Evolutionary conservation across 495 filamentous ascomycete species (phyloP), one percentile per base, ranked within the genome.

Genomic region (Trichoderma parareesei): DNA sequence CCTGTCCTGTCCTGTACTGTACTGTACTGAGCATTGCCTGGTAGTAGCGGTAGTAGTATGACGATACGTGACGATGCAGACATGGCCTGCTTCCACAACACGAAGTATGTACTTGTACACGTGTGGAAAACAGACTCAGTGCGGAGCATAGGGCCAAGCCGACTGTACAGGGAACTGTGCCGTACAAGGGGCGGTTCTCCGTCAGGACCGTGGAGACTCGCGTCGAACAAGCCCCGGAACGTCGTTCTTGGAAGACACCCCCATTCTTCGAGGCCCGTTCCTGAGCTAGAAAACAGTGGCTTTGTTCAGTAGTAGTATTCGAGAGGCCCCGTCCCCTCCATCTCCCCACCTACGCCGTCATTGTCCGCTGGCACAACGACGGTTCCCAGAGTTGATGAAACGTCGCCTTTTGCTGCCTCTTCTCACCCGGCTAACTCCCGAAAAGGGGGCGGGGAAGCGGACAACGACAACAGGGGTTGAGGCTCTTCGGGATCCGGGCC

Each of bases 401-500:
- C 53, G 53, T 57, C 53, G 53, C 53, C 53, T 57, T 9, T 57
- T 57, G 20, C 27, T 37, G 53, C 53, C 33, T 35, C 33, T 37
- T 57, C 53, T 57, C 53, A 35, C 10, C 53, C 53, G 53, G 53
- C 33, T 57, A 57, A 57, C 53, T 35, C 35, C 53, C 53, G 53
- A 57, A 57, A 35, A 57, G 53, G 53, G 53, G 48, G 48, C 48
- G 48, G 53, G 53, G 53, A 37, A 57, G 53, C 53, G 53, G 53
- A 57, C 53, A 57, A 38, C 53, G 53, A 57, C 53, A 57, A 38
- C 53, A 57, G 53, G 53, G 53, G 53, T 57, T 57, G 53, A 57
- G 53, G 53, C 53, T 57, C 53, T 57, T 57, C 53, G 53, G 53
- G 53, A 57, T 11, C 27, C 53, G 53, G 53, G 53, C 53, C 53